A percentile compares a stretch with the other conserved stretches of the same genome.
Conservation (phyloP, 1,284 basidiomycete species). For the Leccinum angustisporum region DNA sequence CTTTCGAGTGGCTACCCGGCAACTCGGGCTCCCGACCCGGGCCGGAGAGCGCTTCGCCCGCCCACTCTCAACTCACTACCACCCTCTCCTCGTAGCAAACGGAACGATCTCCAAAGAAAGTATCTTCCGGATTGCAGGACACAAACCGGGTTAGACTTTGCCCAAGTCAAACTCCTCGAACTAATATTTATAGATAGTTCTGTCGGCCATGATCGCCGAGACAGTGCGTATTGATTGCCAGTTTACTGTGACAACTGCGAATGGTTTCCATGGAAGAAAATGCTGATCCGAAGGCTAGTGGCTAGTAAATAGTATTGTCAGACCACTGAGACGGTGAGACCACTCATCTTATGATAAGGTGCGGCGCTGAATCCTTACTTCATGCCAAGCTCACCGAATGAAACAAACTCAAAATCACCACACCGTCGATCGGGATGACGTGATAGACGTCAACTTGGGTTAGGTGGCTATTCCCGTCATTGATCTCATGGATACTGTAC, state of each 20-base stretch:
- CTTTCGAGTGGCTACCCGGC: no score
- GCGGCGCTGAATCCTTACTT: background rate
- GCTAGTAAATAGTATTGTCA: background rate
- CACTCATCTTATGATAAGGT: background rate
- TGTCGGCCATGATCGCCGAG: background rate
- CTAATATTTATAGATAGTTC: background rate
- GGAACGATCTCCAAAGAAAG: no score
- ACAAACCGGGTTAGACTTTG: background rate
- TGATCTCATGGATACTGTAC: no score
- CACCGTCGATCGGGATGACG: no score
- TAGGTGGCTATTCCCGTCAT: no score
- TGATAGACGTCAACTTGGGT: no score
- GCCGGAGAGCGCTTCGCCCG: no score
- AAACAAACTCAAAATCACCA: background rate
- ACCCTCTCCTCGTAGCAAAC: no score
- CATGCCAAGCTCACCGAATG: background rate
- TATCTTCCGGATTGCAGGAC: no score
- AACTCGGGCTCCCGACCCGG: no score
- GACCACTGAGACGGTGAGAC: no score
- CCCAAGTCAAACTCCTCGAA: background rate
- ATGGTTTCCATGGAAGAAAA: background rate
- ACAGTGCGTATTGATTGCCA: background rate
- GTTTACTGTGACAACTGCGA: background rate
- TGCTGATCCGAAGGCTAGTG: background rate
- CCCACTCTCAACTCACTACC: no score